A percentile compares a stretch with the other conserved stretches of the same genome.
Conservation (phyloP, 371 early-diverging fungal genomes). For the Actinomucor elegans region DNA sequence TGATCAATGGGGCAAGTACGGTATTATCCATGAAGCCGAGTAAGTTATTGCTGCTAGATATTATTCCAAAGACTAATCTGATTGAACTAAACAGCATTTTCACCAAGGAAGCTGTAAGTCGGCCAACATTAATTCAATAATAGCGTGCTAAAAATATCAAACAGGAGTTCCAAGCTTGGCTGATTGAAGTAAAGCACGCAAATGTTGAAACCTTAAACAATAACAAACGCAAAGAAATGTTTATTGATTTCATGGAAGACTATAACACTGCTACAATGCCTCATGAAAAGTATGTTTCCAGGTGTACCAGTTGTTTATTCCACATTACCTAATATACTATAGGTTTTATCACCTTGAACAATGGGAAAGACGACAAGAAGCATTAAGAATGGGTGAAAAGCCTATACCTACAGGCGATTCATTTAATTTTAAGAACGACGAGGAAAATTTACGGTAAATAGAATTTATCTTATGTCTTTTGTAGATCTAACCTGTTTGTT, state of each 20-base stretch:
- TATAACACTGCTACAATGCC: slow-evolving; percentile 79
- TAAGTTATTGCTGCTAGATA: no score
- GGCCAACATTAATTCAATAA: no score
- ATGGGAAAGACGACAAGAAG: slow-evolving; percentile 62
- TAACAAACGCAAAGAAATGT: slow-evolving; percentile 59
- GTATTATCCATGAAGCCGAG: slow-evolving; percentile 60
- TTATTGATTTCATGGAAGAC: slow-evolving; percentile 75
- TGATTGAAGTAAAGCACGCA: slow-evolving; percentile 68
- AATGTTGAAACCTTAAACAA: slow-evolving; percentile 58
- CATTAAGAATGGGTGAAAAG: slow-evolving; percentile 56
- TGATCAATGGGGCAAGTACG: slow-evolving; percentile 55
- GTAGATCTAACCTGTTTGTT: no score
- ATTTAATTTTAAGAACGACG: slow-evolving; percentile 45
- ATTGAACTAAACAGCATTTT: slow-evolving; percentile 57
- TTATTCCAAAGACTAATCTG: no score
- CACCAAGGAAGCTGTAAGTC: slow-evolving; percentile 54
- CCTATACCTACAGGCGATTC: slow-evolving; percentile 11
- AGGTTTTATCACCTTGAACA: slow-evolving; percentile 57
- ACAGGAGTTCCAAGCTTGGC: slow-evolving; percentile 76
- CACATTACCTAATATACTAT: slow-evolving; percentile 15
- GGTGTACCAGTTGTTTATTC: slow-evolving; percentile 11
- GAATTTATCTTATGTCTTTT: no score
- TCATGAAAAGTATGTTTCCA: slow-evolving; percentile 57
- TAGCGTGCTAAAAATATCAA: no score
- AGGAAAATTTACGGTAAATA: slow-evolving; percentile 51